Evolutionary conservation across 202 grass and related monocot species (phyloP), one percentile per base, ranked within the genome.

Genomic region (Zizania palustris): DNA sequence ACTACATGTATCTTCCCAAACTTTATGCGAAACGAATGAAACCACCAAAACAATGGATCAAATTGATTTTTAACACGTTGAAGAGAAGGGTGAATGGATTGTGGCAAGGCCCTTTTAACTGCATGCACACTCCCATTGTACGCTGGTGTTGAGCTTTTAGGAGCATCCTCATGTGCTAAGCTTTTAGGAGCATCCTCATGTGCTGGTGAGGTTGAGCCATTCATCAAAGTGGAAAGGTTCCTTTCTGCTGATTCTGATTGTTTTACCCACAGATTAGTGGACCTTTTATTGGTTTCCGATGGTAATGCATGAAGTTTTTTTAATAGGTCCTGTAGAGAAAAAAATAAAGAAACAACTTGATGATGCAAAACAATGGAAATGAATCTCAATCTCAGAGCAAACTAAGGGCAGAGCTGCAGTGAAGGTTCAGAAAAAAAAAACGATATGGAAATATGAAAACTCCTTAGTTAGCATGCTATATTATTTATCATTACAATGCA

Each of bases 41-140:
- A 94, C 95, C 89, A 98, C 89, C 88, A 88, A 51, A 90, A 82
- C 6, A 82, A 73, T 3, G 84, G 88, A 73, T 91, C 59, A 44
- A 92, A 65, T 14, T 73, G 83, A 73, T 94, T 82, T 60, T 12
- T 10, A 18, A 62, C 71, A 5, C 7, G 63, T 48, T 82, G 74
- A 53, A 79, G 70, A 45, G 83, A 67, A 78, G 81, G 65, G 41
- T 80, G 77, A 72, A 72, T 57, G 39, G 84, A 85, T 66, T 90
- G 87, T 5, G 67, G 14, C 14, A 61, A 59, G 74, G 41, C 75
- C 75, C 69, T 85, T 80, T 77, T 80, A 2, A 76, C 57, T 60
- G 35, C 75, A 22, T 77, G 63, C 37, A 16, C 14, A 77, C 43
- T 73, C 15, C 40, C 57, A 15, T 71, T 50, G 13, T 65, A 60